Evolutionary conservation across 257 asterid genomes (phyloP).

Genomic region (Cynanchum wilfordii): DNA sequence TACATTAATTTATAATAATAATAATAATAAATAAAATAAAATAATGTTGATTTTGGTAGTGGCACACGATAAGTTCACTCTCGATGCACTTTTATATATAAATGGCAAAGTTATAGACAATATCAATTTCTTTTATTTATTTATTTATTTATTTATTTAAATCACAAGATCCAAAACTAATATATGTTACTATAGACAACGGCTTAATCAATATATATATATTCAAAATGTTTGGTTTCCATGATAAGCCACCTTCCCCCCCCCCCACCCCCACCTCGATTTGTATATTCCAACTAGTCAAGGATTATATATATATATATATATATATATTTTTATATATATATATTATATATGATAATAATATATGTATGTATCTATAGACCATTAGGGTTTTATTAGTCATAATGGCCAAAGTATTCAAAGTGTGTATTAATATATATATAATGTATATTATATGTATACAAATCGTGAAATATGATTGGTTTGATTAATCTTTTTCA

Average conservation of each 20-base stretch:
- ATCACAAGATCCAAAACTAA: constrained; percentile 52
- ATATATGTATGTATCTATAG: background rate
- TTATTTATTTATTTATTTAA: no score
- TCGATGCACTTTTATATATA: background rate
- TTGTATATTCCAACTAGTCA: background rate
- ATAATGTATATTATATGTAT: background rate
- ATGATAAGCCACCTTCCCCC: constrained; percentile 9
- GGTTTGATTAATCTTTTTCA: background rate
- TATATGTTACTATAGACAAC: constrained; percentile 22
- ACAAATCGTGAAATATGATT: background rate
- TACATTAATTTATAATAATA: no score
- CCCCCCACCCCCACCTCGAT: no score
- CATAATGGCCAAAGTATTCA: no score
- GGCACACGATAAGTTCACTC: constrained; percentile 56
- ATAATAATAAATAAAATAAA: no score
- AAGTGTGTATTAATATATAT: background rate
- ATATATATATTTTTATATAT: background rate
- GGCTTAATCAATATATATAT: constrained; percentile 15
- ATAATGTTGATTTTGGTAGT: constrained; percentile 23
- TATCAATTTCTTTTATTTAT: constrained; percentile 16
- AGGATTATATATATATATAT: background rate
- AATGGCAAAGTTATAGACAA: background rate
- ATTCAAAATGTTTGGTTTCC: constrained; percentile 16
- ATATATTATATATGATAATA: no score
- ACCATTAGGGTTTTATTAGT: no score